Base-by-base conservation (phyloP, 2,329 filamentous ascomycete genomes). In the Clarireedia paspali region DNA sequence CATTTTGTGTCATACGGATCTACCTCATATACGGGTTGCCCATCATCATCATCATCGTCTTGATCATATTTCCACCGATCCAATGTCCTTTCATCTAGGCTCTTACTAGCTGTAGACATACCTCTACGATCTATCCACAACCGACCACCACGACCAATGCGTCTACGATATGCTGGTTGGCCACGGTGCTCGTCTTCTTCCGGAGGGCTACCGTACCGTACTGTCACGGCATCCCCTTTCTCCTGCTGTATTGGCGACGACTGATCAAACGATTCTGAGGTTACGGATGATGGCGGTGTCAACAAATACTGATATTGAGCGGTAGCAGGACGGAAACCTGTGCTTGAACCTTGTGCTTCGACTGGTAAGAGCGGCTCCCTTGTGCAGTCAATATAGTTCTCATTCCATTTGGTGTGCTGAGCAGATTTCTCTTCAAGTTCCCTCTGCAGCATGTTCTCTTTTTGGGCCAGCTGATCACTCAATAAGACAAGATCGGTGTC, bases 381-480 rank as follows among this genome's bases (percentile, higher is more conserved):
- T 59, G 92, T 96, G 69, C 91, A 80, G 74, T 97, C 91, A 66
- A 95, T 82, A 75, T 89, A 91, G 67, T 89, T 87, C 65, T 88
- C 80, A 72, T 96, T 96, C 91, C 92, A 96, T 70, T 88, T 85
- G 64, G 87, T 83, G 73, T 96, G 92, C 72, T 94, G 92, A 65
- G 87, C 81, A 54, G 95, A 84, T 72, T 95, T 92, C 64, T 83
- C 83, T 70, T 95, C 89, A 69, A 97, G 89, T 67, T 95, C 90
- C 61, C 79, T 79, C 60, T 87, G 80, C 63, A 96, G 84, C 64
- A 88, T 83, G 63, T 88, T 90, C 63, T 92, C 87, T 71, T 89
- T 89, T 71, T 95, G 89, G 45, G 84, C 83, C 55, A 87, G 79
- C 64, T 89, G 82, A 65, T 96, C 89, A 59, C 87, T 80, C 60